These are phyloP conservation scores for Thielaviopsis euricoi DNA, from an alignment of 2,329 filamentous ascomycete species.

Conservation along the genomic window DNA sequence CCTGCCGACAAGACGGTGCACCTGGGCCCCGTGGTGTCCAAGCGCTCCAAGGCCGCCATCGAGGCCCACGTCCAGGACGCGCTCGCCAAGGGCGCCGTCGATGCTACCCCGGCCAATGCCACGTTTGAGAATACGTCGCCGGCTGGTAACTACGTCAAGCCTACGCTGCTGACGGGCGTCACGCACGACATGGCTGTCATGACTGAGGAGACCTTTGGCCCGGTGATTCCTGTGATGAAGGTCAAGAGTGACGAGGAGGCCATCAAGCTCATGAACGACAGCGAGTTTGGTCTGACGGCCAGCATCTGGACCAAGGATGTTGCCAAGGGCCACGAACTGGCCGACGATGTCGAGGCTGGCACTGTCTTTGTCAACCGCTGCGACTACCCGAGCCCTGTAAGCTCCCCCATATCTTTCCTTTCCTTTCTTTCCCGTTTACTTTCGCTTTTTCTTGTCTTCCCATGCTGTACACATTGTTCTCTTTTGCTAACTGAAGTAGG, in stretches of 20 bases:
- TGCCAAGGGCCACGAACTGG: conserved; percentile 55
- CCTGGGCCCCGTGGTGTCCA: conserved; percentile 77
- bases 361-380: conserved; percentile 94
- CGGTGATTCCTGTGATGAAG: conserved; percentile 79
- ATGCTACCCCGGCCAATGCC: conserved; percentile 68
- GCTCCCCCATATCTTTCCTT: no score
- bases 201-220: conserved; percentile 89
- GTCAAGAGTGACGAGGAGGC: conserved; percentile 71
- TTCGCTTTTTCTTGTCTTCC: conserved; percentile 7
- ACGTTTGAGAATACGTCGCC: conserved; percentile 46
- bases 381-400: conserved; percentile 79
- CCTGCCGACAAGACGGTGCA: conserved; percentile 65
- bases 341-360: conserved; percentile 71
- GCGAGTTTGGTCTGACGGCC: conserved; percentile 85
- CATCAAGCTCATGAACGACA: conserved; percentile 78
- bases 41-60: conserved; percentile 59
- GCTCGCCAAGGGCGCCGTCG: conserved; percentile 63
- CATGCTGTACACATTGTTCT: not conserved
- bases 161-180: conserved; percentile 65
- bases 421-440: no score
- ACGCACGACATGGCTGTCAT: conserved; percentile 76
- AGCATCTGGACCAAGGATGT: conserved; percentile 94
- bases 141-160: conserved; percentile 69
- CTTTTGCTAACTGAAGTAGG: conserved; percentile 31
- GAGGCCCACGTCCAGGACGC: conserved; percentile 69